Percentiles rank a stretch among this genome's conserved stretches.
Evolutionary conservation across 805 yeast genomes (phyloP).

Genomic region (Geotrichum ghanense): DNA sequence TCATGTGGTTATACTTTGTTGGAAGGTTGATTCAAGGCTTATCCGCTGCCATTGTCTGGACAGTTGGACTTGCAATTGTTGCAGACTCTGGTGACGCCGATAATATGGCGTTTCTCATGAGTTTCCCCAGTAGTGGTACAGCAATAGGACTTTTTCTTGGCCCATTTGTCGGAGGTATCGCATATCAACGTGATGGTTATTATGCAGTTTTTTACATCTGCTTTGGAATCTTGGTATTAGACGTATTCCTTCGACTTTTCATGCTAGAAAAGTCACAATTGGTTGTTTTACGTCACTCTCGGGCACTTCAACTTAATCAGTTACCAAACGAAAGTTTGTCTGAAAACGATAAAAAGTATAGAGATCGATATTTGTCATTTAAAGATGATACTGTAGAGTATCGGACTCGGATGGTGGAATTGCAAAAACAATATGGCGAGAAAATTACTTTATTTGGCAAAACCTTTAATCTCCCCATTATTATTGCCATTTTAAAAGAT

Average conservation of each 20-base stretch:
- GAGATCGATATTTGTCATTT: background rate
- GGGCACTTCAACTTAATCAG: conserved; percentile 17
- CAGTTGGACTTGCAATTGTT: conserved; percentile 25
- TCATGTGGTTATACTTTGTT: conserved; percentile 17
- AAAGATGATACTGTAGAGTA: background rate
- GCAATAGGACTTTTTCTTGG: conserved; percentile 23
- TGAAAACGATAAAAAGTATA: background rate
- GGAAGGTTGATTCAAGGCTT: conserved; percentile 26
- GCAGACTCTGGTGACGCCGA: conserved; percentile 22
- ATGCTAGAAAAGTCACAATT: conserved; percentile 23
- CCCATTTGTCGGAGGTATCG: conserved; percentile 27
- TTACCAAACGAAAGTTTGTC: background rate
- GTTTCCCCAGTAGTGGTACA: conserved; percentile 22
- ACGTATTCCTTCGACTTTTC: conserved; percentile 21
- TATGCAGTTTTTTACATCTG: conserved; percentile 23
- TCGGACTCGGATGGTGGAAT: background rate
- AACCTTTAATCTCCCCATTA: conserved; percentile 5
- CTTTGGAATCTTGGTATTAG: conserved; percentile 22
- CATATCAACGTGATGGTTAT: conserved; percentile 24
- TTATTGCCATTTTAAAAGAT: conserved; percentile 8
- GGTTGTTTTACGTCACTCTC: background rate
- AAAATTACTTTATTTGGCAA: conserved; percentile 1
- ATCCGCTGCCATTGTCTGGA: conserved; percentile 26
- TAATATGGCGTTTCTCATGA: conserved; percentile 21
- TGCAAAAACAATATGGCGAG: background rate